These are phyloP conservation scores for Sordaria brevicollis DNA, from an alignment of 495 filamentous ascomycete genomes.

Conservation along the genomic window DNA sequence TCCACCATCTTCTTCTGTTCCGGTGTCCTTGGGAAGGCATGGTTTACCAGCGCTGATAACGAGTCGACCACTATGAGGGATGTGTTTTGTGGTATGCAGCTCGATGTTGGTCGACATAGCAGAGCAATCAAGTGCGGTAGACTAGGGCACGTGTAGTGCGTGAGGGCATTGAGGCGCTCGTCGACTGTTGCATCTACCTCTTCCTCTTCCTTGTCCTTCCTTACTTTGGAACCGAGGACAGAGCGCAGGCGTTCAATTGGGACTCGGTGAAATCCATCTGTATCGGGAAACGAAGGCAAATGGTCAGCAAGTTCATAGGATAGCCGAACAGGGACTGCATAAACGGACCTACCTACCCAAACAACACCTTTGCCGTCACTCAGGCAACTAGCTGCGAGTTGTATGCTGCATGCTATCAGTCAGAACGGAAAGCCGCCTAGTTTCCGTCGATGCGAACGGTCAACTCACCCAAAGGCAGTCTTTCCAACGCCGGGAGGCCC, in stretches of 20 bases:
- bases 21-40: constrained; percentile 50
- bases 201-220: constrained; percentile 1
- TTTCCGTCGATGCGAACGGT: background rate
- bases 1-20: constrained; percentile 11
- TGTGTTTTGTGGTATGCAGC: constrained; percentile 49
- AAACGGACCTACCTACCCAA: constrained; percentile 82
- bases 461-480: constrained; percentile 62
- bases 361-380: constrained; percentile 53
- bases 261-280: constrained; percentile 27
- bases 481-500: constrained; percentile 86
- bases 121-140: constrained; percentile 72
- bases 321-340: background rate
- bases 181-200: background rate
- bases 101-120: constrained; percentile 48
- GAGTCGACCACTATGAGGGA: constrained; percentile 67
- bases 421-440: background rate
- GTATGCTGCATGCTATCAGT: constrained; percentile 42
- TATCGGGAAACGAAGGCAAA: constrained; percentile 2
- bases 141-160: constrained; percentile 34
- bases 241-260: constrained; percentile 16
- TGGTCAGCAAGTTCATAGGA: background rate
- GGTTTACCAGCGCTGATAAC: constrained; percentile 60
- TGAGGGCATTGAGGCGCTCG: constrained; percentile 7
- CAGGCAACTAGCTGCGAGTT: constrained; percentile 55
- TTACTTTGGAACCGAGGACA: constrained; percentile 1